Evolutionary conservation across 2,329 filamentous ascomycete species (phyloP).

Genomic region (Penicillium occitanis): DNA sequence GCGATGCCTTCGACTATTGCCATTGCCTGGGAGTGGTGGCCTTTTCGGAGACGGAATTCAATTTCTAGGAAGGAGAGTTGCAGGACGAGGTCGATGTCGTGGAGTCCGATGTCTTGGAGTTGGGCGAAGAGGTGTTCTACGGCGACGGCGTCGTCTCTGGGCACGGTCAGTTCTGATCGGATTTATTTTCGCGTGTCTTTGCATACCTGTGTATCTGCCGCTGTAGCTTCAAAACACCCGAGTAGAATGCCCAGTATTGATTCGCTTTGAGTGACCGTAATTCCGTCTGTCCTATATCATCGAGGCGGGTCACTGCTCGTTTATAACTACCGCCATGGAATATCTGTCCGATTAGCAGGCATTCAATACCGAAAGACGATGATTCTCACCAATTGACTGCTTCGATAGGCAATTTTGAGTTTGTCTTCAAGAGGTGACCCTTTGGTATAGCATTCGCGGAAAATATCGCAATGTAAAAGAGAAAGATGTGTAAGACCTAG

Average conservation of each 20-base stretch:
- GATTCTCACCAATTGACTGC: conserved; percentile 60
- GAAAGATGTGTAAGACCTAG: conserved; percentile 55
- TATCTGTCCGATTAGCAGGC: conserved; percentile 38
- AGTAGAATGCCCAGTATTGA: conserved; percentile 54
- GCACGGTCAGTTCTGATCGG: not conserved
- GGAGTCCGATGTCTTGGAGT: conserved; percentile 53
- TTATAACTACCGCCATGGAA: conserved; percentile 69
- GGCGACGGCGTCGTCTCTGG: conserved; percentile 57
- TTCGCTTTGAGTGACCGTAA: conserved; percentile 74
- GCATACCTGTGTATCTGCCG: conserved; percentile 44
- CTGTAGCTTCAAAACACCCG: conserved; percentile 44
- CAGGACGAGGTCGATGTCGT: conserved; percentile 60
- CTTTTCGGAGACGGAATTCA: conserved; percentile 57
- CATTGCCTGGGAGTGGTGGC: conserved; percentile 56
- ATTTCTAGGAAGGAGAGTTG: conserved; percentile 61
- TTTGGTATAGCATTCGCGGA: conserved; percentile 69
- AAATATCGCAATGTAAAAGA: conserved; percentile 65
- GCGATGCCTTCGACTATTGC: conserved; percentile 55
- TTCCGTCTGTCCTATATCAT: conserved; percentile 59
- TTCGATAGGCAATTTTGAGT: conserved; percentile 70
- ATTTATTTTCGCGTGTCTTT: not conserved
- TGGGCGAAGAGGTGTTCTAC: conserved; percentile 59
- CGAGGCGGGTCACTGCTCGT: conserved; percentile 62
- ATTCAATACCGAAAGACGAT: too few species aligned
- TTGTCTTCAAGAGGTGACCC: conserved; percentile 71